These are phyloP conservation scores for Jamesozyma jinghongensis DNA, from an alignment of 805 yeast species.

Conservation along the genomic window DNA sequence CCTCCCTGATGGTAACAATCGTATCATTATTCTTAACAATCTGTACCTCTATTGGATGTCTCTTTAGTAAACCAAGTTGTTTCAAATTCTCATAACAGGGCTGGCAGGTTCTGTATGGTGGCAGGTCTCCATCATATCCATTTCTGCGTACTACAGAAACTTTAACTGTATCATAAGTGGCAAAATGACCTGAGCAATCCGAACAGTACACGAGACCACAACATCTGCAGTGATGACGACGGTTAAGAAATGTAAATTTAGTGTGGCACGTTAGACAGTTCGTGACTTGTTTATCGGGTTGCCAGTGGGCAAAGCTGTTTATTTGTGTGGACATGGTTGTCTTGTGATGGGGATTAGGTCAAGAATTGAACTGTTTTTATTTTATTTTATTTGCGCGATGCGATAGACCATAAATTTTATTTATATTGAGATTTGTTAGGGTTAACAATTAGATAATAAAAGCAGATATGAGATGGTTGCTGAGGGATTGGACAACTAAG, in stretches of 20 bases:
- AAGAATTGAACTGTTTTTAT: too few species aligned
- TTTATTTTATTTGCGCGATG: too few species aligned
- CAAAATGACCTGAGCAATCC: constrained; percentile 22
- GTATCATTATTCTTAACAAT: background rate
- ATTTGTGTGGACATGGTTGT: background rate
- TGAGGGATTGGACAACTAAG: too few species aligned
- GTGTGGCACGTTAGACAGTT: constrained; percentile 41
- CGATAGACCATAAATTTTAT: too few species aligned
- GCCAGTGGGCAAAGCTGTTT: constrained; percentile 25
- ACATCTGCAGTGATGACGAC: constrained; percentile 61
- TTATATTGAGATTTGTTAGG: too few species aligned
- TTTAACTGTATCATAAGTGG: constrained; percentile 20
- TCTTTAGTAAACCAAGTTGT: constrained; percentile 14
- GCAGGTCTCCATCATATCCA: background rate
- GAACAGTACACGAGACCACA: constrained; percentile 62
- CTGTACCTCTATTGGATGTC: background rate
- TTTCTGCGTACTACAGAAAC: constrained; percentile 18
- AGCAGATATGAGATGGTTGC: too few species aligned
- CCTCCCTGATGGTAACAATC: background rate
- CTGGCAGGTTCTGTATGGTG: constrained; percentile 7
- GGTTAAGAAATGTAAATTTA: constrained; percentile 40
- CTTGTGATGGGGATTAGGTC: too few species aligned
- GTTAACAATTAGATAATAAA: too few species aligned
- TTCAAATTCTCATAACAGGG: constrained; percentile 31
- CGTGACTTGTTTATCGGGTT: constrained; percentile 21